Conservation (phyloP, 2,329 filamentous ascomycete species). For the Emericellopsis cladophorae region DNA sequence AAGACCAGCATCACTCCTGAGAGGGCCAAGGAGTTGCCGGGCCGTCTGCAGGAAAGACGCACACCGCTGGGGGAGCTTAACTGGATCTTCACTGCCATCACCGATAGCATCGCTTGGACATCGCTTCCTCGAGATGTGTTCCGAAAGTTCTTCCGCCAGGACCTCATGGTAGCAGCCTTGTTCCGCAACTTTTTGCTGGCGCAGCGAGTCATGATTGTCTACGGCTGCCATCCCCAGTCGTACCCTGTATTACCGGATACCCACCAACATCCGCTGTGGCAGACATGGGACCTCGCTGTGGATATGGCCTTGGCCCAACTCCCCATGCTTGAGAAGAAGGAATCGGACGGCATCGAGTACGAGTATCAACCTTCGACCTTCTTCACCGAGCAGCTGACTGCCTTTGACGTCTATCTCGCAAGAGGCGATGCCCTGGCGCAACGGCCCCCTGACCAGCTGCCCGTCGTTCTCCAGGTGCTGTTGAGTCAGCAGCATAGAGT, state of each 20-base stretch:
- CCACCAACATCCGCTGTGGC: slow-evolving; percentile 89
- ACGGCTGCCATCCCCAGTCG: slow-evolving; percentile 89
- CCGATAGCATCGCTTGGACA: slow-evolving; percentile 97
- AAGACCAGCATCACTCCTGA: slow-evolving; percentile 60
- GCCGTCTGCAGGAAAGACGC: slow-evolving; percentile 79
- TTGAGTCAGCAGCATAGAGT: slow-evolving; percentile 91
- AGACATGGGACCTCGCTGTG: slow-evolving; percentile 93
- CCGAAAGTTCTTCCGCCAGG: slow-evolving; percentile 92
- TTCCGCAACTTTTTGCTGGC: slow-evolving; percentile 94
- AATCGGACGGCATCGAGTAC: slow-evolving; percentile 61
- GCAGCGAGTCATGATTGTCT: slow-evolving; percentile 90
- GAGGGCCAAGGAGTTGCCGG: slow-evolving; percentile 78
- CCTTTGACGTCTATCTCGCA: slow-evolving; percentile 88
- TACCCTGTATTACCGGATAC: slow-evolving; percentile 88
- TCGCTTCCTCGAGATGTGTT: slow-evolving; percentile 81
- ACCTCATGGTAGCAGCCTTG: slow-evolving; percentile 95
- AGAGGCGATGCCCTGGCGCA: slow-evolving; percentile 70
- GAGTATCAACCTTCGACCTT: slow-evolving; percentile 92
- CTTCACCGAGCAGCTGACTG: slow-evolving; percentile 92
- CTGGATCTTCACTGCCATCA: slow-evolving; percentile 99
- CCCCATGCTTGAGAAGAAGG: slow-evolving; percentile 71
- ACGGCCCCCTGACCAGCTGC: slow-evolving; percentile 85
- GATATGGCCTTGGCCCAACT: slow-evolving; percentile 90
- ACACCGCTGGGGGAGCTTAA: slow-evolving; percentile 94
- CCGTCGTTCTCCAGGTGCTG: slow-evolving; percentile 89